Evolutionary conservation across 768 basidiomycete species (phyloP), one percentile per base, ranked within the genome.

Genomic region (Gloeophyllum trabeum): DNA sequence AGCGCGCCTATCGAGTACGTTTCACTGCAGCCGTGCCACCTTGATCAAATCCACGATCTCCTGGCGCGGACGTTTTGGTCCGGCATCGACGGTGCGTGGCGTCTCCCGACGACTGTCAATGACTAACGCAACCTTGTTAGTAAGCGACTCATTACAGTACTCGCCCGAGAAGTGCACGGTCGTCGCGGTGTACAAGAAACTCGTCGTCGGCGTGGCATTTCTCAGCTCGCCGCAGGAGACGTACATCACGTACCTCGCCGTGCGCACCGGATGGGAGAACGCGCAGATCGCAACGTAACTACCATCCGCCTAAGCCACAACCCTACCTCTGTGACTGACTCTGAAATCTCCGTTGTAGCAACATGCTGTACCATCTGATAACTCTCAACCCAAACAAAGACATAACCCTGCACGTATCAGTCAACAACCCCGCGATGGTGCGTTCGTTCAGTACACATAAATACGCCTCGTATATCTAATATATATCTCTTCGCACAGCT

Each of bases 201-300:
- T 87, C 7, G 82, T 90, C 4, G 69, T 89, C 5, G 87, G 87
- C 13, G 72, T 75, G 14, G 83, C 81, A 10, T 73, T 89, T 45
- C 61, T 88, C 45, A 85, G 79, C 56, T 86, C 82, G 19, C 87
- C 87, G 0, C 71, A 72, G 39, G 82, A 87, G 55, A 79, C 82
- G 3, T 90, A 90, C 51, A 85, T 90, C 41, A 87, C 84, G 16
- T 90, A 87, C 48, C 67, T 90, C 13, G 80, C 70, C 28, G 87
- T 90, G 39, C 78, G 71, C 50, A 66, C 78, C 14, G 85, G 87
- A 6, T 90, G 86, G 86, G 81, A 89, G 43, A 81, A 81, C 50
- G 67, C 76, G 3, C 75, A 80, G 43, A 81, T 90, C 44, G 86
- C 83, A 24, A 81, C 80, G 86, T 84, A 51, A 6, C 59, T 58